Evolutionary conservation across 495 filamentous ascomycete species (phyloP).

Genomic region (Staphylotrichum tortipilum): DNA sequence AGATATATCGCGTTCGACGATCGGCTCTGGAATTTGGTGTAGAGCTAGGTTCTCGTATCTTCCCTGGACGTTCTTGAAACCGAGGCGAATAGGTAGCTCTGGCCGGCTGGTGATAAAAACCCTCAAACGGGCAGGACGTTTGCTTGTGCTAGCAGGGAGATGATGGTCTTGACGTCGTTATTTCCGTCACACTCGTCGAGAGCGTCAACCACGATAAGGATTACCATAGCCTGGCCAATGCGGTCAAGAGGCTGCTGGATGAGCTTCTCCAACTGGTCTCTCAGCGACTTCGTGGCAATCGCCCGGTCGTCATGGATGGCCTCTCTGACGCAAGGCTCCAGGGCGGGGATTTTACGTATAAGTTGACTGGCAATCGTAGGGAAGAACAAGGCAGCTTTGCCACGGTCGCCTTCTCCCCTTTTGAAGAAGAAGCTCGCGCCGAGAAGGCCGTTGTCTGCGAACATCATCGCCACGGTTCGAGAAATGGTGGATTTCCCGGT

Average conservation of each 20-base stretch:
- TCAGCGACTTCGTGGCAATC: conserved; percentile 27
- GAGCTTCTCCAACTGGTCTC: conserved; percentile 43
- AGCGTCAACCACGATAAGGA: conserved; percentile 34
- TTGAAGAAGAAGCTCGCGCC: conserved; percentile 46
- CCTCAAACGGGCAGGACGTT: neutral
- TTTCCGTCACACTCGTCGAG: neutral
- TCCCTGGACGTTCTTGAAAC: no score
- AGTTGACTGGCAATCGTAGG: conserved; percentile 39
- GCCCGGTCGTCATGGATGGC: conserved; percentile 34
- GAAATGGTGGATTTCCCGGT: conserved; percentile 41
- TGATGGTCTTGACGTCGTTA: neutral
- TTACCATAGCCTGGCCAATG: neutral
- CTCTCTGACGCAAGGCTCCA: conserved; percentile 23
- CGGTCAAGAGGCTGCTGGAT: conserved; percentile 32
- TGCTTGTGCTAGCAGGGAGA: neutral
- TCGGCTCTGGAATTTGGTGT: no score
- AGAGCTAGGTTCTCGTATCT: no score
- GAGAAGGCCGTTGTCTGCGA: conserved; percentile 13
- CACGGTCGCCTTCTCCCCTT: conserved; percentile 34
- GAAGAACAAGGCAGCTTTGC: conserved; percentile 33
- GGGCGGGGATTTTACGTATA: conserved; percentile 13
- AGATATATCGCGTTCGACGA: no score
- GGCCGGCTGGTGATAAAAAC: neutral
- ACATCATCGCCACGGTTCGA: conserved; percentile 27
- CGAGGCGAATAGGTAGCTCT: neutral